phyloP scores from a whole-genome alignment of 192 early-diverging fungal genomes.

The Funneliformis geosporum region DNA sequence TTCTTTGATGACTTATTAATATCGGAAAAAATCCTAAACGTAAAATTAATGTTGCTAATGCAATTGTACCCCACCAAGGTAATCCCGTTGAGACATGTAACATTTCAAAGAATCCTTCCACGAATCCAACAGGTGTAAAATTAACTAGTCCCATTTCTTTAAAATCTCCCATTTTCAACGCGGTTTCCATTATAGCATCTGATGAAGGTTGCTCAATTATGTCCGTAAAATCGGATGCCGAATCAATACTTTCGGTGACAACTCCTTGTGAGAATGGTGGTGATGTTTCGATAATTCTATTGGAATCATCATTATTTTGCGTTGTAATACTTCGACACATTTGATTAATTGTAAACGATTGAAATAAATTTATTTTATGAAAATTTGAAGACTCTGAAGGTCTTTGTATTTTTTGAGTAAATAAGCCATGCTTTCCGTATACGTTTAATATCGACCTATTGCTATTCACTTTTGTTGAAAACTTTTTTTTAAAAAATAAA shows the following conservation, averaged over 20 bases:
- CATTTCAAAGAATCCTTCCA: constrained; percentile 75
- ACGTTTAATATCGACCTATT: background rate
- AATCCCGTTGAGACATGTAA: constrained; percentile 80
- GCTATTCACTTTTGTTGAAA: background rate
- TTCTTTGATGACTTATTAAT: constrained; percentile 69
- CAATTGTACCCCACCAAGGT: constrained; percentile 95
- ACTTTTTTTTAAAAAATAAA: background rate
- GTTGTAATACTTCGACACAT: background rate
- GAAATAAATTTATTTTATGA: background rate
- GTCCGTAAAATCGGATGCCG: background rate
- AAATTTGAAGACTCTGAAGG: background rate
- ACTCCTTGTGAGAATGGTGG: background rate
- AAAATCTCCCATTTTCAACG: constrained; percentile 84
- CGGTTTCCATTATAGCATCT: constrained; percentile 48
- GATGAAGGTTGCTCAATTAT: background rate
- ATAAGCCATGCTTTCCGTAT: background rate
- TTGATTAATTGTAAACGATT: background rate
- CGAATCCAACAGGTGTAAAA: constrained; percentile 67
- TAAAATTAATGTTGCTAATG: constrained; percentile 62
- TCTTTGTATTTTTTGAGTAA: background rate
- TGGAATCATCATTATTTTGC: background rate
- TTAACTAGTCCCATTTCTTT: constrained; percentile 77
- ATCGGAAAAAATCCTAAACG: constrained; percentile 74
- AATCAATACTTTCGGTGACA: background rate
- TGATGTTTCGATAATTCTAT: background rate